Evolutionary conservation across 306 rosid genomes (phyloP).

Genomic region (Mimosa pudica): DNA sequence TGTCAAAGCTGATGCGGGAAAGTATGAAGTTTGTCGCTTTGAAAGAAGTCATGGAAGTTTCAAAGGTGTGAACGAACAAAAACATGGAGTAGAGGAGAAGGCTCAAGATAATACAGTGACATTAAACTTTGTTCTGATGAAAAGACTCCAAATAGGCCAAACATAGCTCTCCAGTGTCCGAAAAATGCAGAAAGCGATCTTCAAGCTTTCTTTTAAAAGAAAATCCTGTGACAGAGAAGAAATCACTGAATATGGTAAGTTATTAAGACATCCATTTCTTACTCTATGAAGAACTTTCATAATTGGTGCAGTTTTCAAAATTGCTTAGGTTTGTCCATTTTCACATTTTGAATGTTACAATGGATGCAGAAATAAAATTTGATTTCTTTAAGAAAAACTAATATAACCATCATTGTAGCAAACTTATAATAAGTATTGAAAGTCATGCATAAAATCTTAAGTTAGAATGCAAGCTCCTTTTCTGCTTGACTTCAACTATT

Average conservation of each 20-base stretch:
- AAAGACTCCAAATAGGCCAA: constrained; percentile 46
- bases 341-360: no score
- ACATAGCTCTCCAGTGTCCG: constrained; percentile 47
- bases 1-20: constrained; percentile 68
- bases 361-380: neutral
- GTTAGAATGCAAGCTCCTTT: neutral
- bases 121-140: constrained; percentile 69
- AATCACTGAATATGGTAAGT: constrained; percentile 63
- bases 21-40: constrained; percentile 45
- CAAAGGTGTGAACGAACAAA: constrained; percentile 58
- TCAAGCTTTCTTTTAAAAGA: constrained; percentile 81
- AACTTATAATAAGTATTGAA: neutral
- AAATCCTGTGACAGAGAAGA: constrained; percentile 71
- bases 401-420: neutral
- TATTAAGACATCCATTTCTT: constrained; percentile 1
- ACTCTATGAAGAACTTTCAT: neutral
- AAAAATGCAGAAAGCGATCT: constrained; percentile 61
- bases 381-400: neutral
- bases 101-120: constrained; percentile 41
- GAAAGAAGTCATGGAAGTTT: constrained; percentile 72
- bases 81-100: constrained; percentile 51
- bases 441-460: neutral
- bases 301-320: neutral
- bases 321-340: no score
- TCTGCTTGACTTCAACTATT: neutral